Base-by-base conservation (phyloP, 805 yeast genomes). In the Wickerhamiella brachini region DNA sequence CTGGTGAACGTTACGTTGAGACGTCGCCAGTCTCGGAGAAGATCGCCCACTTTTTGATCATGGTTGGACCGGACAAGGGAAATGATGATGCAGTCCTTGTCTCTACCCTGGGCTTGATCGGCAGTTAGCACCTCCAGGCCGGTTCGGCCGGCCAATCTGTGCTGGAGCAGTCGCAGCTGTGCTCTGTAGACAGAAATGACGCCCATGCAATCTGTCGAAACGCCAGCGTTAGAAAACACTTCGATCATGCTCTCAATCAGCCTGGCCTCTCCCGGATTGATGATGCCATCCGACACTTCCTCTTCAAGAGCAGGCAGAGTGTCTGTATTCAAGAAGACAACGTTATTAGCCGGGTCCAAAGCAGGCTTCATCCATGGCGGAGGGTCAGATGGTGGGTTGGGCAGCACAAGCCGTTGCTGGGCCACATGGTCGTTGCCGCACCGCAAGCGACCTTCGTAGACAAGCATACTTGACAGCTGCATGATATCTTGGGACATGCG, bases 31-130 rank as follows among this genome's bases (percentile, higher is more conserved):
- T 93, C 97, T 54, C 76, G 78, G 44, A 93, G 68, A 44, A 93
- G 70, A 26, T 84, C 84, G 0, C 97, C 97, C 1, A 85, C 80
- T 42, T 71, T 72, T 9, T 72, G 70, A 20, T 75, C 75, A 1
- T 71, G 71, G 63, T 89, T 88, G 4, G 95, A 82, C 47, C 95
- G 71, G 2, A 93, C 98, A 58, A 93, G 69, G 0, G 97, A 90
- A 2, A 93, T 85, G 6, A 93, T 79, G 15, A 93, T 78, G 61
- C 95, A 85, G 31, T 86, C 90, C 60, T 90, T 93, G 65, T 93
- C 99, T 51, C 97, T 74, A 0, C 98, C 99, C 67, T 93, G 98
- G 60, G 84, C 90, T 61, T 83, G 86, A 65, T 93, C 99, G 0
- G 97, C 97, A 0, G 99, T 93, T 51, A 90, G 70, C 31, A 85